Percentiles rank a stretch among this genome's conserved stretches.
These are phyloP conservation scores for Poa pratensis DNA, from an alignment of 176 grass and related monocot genomes.

Conservation along the genomic window DNA sequence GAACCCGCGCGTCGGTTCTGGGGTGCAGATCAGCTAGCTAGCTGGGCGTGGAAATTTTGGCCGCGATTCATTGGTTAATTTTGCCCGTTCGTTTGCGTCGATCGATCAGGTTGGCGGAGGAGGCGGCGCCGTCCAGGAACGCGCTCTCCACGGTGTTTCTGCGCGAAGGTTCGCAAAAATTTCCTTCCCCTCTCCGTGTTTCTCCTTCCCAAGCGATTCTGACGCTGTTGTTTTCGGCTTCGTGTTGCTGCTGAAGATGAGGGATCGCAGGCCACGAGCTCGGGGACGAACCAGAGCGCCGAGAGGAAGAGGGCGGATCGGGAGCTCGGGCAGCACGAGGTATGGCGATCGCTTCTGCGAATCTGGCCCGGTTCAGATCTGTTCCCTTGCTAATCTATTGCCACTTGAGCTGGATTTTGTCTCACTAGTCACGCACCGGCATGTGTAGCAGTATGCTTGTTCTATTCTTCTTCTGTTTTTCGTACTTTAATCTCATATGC, in stretches of 20 bases:
- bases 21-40: neutral
- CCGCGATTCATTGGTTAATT: neutral
- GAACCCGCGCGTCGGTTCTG: neutral
- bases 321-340: slow-evolving; percentile 32
- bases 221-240: neutral
- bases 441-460: slow-evolving; percentile 8
- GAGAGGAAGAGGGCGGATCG: slow-evolving; percentile 12
- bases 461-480: neutral
- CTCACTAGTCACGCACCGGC: neutral
- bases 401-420: slow-evolving; percentile 25
- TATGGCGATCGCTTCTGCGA: slow-evolving; percentile 24
- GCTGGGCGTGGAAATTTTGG: neutral
- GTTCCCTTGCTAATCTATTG: neutral
- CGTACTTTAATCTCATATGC: neutral
- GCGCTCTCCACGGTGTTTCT: slow-evolving; percentile 68
- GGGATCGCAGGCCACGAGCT: slow-evolving; percentile 25
- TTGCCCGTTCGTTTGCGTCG: neutral
- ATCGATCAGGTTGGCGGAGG: slow-evolving; percentile 40
- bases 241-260: slow-evolving; percentile 39
- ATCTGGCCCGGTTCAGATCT: neutral
- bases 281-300: neutral
- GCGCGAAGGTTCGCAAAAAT: slow-evolving; percentile 59
- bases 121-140: slow-evolving; percentile 62
- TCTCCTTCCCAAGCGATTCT: neutral
- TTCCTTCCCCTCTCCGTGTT: neutral